Base-by-base conservation (phyloP, 768 basidiomycete species). In the Xanthoconium stramineum region DNA sequence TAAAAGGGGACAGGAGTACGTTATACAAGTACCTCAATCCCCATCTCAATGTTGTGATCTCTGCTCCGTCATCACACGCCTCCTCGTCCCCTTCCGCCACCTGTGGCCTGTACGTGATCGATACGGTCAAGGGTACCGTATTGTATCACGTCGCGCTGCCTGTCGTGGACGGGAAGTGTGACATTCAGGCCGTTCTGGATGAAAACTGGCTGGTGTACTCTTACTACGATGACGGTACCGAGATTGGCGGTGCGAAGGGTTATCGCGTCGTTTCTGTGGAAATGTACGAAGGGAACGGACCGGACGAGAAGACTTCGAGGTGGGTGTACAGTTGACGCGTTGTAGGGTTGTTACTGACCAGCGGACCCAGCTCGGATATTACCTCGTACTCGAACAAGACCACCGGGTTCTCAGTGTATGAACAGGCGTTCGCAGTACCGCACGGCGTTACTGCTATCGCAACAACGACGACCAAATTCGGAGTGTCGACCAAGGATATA, bases 151-250 rank as follows among this genome's bases (percentile, higher is more conserved):
- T 79, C 3, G 74, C 75, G 32, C 66, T 95, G 9, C 82, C 84
- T 13, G 66, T 75, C 3, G 65, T 67, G 20, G 66, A 58, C 50
- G 73, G 66, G 36, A 74, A 65, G 7, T 91, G 91, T 69, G 81
- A 88, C 60, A 74, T 96, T 17, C 82, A 88, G 61, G 83, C 84
- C 19, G 72, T 76, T 3, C 74, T 98, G 52, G 78, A 81, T 24
- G 95, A 98, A 73, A 97, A 98, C 68, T 97, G 95, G 94, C 69
- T 98, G 43, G 88, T 94, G 9, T 96, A 94, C 72, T 79, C 88
- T 55, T 95, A 91, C 67, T 93, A 85, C 66, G 87, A 91, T 50
- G 80, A 77, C 13, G 79, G 82, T 20, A 70, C 74, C 42, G 78
- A 77, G 24, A 62, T 69, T 5, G 80, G 74, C 2, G 70, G 77